phyloP scores from a whole-genome alignment of 768 basidiomycete genomes.

The Podaxis sp. region DNA sequence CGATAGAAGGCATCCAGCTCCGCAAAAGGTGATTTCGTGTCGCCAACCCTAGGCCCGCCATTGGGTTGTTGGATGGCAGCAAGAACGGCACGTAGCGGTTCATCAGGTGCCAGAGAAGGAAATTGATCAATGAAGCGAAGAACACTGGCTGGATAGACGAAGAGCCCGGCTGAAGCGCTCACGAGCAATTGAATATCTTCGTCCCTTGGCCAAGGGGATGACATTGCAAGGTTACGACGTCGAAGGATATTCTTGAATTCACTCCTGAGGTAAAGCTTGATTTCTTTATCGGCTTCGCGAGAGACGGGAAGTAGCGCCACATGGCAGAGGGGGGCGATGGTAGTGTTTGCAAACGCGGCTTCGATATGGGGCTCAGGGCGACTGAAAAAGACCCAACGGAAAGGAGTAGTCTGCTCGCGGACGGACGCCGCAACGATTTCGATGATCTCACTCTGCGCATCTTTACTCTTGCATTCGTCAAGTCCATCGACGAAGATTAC shows the following conservation, averaged over 20 bases:
- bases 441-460: constrained; percentile 1
- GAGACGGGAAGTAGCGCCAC: background rate
- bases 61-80: background rate
- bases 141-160: constrained; percentile 27
- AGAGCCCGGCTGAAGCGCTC: constrained; percentile 20
- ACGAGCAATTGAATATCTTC: constrained; percentile 14
- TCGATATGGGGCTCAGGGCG: background rate
- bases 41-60: background rate
- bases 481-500: constrained; percentile 1
- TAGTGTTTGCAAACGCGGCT: background rate
- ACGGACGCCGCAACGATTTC: background rate
- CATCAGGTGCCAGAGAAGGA: background rate
- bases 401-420: background rate
- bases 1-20: constrained; percentile 19
- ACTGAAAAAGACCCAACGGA: constrained; percentile 5
- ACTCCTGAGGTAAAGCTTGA: background rate
- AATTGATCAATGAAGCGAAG: constrained; percentile 24
- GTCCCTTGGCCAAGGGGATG: constrained; percentile 9
- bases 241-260: background rate
- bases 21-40: background rate
- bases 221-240: background rate
- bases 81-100: background rate
- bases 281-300: background rate
- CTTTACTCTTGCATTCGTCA: background rate
- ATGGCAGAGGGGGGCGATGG: background rate